phyloP scores from a whole-genome alignment of 441 rosid genomes.

The Manihot esculenta region DNA sequence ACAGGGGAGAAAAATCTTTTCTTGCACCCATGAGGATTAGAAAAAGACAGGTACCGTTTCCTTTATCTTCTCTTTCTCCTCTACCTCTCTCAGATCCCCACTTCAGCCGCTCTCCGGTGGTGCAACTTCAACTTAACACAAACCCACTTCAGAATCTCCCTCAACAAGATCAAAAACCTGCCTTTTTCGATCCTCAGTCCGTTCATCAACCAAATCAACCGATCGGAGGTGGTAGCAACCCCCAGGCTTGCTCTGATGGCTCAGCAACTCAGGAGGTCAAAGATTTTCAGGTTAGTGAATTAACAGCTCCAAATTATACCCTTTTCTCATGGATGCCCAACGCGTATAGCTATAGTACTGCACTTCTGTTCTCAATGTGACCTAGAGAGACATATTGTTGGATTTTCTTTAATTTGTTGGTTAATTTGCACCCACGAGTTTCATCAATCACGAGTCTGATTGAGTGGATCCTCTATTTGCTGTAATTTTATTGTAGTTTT shows the following conservation, averaged over 20 bases:
- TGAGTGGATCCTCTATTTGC: conserved; percentile 20
- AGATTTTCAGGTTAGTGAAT: too few species aligned
- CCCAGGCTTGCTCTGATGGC: conserved; percentile 2
- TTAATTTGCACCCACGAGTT: conserved; percentile 32
- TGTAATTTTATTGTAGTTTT: conserved; percentile 12
- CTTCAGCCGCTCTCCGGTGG: conserved; percentile 40
- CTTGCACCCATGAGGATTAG: conserved; percentile 83
- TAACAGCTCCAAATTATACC: too few species aligned
- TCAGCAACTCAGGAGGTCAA: too few species aligned
- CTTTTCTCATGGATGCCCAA: not conserved
- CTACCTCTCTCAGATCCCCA: conserved; percentile 79
- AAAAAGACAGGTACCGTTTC: conserved; percentile 66
- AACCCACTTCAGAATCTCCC: conserved; percentile 11
- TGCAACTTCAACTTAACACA: conserved; percentile 42
- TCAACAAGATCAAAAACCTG: conserved; percentile 15
- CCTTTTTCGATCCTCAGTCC: conserved; percentile 28
- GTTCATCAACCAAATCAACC: conserved; percentile 36
- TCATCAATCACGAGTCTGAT: not conserved
- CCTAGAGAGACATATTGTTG: conserved; percentile 2
- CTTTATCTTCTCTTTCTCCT: conserved; percentile 72
- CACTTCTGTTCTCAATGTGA: conserved; percentile 30
- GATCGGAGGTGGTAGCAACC: conserved; percentile 26
- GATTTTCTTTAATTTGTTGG: conserved; percentile 7
- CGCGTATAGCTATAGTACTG: conserved; percentile 8
- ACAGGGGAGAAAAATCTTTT: not conserved